Base-by-base conservation (phyloP, 495 filamentous ascomycete species). In the Corynascus novoguineensis region DNA sequence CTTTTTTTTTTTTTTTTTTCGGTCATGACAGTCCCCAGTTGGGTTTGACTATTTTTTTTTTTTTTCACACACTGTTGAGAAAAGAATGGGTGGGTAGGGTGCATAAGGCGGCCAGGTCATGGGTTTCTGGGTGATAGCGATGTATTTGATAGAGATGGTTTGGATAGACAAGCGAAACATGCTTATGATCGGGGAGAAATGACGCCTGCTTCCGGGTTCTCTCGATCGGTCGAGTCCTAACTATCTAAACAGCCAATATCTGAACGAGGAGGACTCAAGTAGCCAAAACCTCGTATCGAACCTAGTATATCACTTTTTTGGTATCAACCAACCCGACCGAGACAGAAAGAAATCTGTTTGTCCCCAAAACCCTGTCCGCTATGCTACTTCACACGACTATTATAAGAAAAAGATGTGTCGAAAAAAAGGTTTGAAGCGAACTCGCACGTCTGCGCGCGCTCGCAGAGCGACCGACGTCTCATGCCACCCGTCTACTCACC, bases 321-420 rank as follows among this genome's bases (percentile, higher is more conserved):
- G 37, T 41, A 41, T 41, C 12, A 41, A 8, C 37, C 17, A 41
- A n/a, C 7, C 10, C 2, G 37, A 41, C n/a, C n/a, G n/a, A n/a
- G n/a, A n/a, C n/a, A 9, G 17, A n/a, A 7, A 17, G 1, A 41
- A 41, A 6, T 48, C 11, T 58, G 38, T n/a, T 38, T 55, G 14
- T 21, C 15, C 22, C 52, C 52, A 31, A 50, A 41, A 25, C 52
- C 44, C 44, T 24, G 38, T 42, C 41, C 5, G 22, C 58, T 35
- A 42, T 50, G 37, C 44, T 24, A 55, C n/a, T n/a, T n/a, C n/a
- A 49, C 57, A 59, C 44, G 38, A 42, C 37, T 29, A 52, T 58
- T 55, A 53, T 32, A 45, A 34, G 37, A 35, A 34, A n/a, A 55
- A 49, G 28, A 40, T 34, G 50, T 44, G 44, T 12, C 37, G 15